Conservation (phyloP, 2,329 filamentous ascomycete genomes). For the Thielaviopsis musarum region DNA sequence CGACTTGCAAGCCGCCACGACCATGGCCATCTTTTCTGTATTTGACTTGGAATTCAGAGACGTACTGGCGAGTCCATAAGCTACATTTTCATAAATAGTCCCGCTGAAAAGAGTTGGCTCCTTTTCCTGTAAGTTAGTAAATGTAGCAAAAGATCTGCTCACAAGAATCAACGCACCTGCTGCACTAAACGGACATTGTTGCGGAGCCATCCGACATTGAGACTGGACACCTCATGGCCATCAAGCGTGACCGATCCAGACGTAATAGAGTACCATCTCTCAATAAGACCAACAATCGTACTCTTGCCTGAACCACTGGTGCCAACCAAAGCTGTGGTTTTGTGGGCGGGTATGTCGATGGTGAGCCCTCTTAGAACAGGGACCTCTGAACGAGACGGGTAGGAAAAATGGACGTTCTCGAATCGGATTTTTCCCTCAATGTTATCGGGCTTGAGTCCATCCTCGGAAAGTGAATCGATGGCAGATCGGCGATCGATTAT, state of each 20-base stretch:
- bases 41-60: slow-evolving; percentile 22
- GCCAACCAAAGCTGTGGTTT: slow-evolving; percentile 39
- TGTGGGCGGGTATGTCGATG: slow-evolving; percentile 27
- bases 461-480: slow-evolving; percentile 26
- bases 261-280: slow-evolving; percentile 40
- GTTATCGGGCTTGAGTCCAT: slow-evolving; percentile 17
- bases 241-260: slow-evolving; percentile 29
- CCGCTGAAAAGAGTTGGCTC: slow-evolving; percentile 37
- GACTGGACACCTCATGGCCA: slow-evolving; percentile 22
- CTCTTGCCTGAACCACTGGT: slow-evolving; percentile 42
- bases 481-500: slow-evolving; percentile 28
- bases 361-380: slow-evolving; percentile 26
- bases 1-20: slow-evolving; percentile 30
- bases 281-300: slow-evolving; percentile 38
- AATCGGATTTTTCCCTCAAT: slow-evolving; percentile 31
- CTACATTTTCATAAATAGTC: slow-evolving; percentile 34
- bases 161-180: slow-evolving; percentile 16
- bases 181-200: slow-evolving; percentile 35
- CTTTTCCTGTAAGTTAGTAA: slow-evolving; percentile 17
- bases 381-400: slow-evolving; percentile 37
- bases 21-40: slow-evolving; percentile 27
- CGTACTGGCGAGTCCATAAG: slow-evolving; percentile 27
- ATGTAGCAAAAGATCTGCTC: background rate
- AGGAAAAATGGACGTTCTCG: slow-evolving; percentile 32
- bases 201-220: slow-evolving; percentile 36